Evolutionary conservation across 1,284 basidiomycete genomes (phyloP), one percentile per base, ranked within the genome.

Genomic region (Tetrapyrgos nigripes): DNA sequence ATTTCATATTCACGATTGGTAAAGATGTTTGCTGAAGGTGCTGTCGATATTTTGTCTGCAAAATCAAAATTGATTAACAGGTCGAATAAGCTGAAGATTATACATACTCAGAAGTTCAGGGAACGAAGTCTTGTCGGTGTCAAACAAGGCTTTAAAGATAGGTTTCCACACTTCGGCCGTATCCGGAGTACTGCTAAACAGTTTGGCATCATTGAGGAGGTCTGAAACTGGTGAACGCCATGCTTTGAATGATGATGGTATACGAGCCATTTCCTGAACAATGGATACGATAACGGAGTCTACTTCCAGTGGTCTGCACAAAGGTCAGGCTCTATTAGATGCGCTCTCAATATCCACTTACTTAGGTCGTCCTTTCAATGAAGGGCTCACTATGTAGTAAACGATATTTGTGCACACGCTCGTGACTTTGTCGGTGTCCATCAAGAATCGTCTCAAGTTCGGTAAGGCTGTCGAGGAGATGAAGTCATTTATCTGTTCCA

Each of bases 1-100:
- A 93, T 94, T 77, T 99, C 97, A 54, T 94, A 91, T 73, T 99
- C 97, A 53, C 93, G 83, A 69, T 96, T 99, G 21, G 94, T 91
- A 73, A 99, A 99, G 59, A 99, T 98, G 70, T 98, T 99, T 26
- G 94, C 89, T 0, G 96, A 96, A 1, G 96, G 89, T 0, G 90
- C 87, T 1, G 94, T 89, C 0, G 92, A 88, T 56, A 97, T 86
- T 69, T 92, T 93, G 61, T 83, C 93, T 93, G 70, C 9, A 63
- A 35, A 35, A 62, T 21, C 46, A 28, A 50, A 60, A 62, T 40
- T 35, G 17, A 37, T 31, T 19, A 53, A 24, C 13, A 50, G n/a
- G 44, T 44, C 62, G 27, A 40, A 5, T 40, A 17, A 5, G 17
- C 17, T 40, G 4, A 55, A 35, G 4, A 31, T 54, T 17, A 13